Conservation (phyloP, 2,329 filamentous ascomycete genomes). For the Fusarium dimerum region DNA sequence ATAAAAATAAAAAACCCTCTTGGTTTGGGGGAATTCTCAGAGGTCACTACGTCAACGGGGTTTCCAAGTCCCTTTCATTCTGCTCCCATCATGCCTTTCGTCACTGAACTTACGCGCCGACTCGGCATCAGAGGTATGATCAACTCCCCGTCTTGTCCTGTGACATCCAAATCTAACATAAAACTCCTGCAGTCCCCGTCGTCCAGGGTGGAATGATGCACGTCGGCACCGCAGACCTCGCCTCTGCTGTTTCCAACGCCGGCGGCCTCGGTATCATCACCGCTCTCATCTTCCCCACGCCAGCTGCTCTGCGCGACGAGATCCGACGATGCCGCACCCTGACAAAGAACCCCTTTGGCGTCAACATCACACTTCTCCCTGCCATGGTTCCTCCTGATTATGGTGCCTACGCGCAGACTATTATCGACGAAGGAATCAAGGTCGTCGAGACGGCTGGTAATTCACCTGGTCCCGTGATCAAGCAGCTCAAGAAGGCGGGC, state of each 20-base stretch:
- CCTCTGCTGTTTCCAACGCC: constrained; percentile 76
- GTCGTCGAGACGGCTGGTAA: constrained; percentile 95
- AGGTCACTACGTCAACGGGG: too few species aligned
- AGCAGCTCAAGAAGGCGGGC: constrained; percentile 78
- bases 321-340: constrained; percentile 83
- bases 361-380: constrained; percentile 93
- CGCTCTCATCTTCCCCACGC: constrained; percentile 88
- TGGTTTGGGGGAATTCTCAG: too few species aligned
- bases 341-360: constrained; percentile 79
- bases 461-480: constrained; percentile 84
- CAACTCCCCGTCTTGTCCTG: background rate
- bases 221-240: constrained; percentile 79
- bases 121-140: constrained; percentile 54
- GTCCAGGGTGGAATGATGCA: constrained; percentile 89
- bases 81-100: constrained; percentile 53
- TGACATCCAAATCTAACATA: background rate
- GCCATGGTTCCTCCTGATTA: constrained; percentile 91
- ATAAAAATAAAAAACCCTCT: too few species aligned
- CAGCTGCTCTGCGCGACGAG: constrained; percentile 89
- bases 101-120: constrained; percentile 58
- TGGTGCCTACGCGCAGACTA: constrained; percentile 83
- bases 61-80: too few species aligned
- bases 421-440: constrained; percentile 88
- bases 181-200: constrained; percentile 61
- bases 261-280: constrained; percentile 82